Percentiles rank a stretch among this genome's conserved stretches.
Conservation (phyloP, 2,329 filamentous ascomycete genomes). For the Nemania bipapillata region DNA sequence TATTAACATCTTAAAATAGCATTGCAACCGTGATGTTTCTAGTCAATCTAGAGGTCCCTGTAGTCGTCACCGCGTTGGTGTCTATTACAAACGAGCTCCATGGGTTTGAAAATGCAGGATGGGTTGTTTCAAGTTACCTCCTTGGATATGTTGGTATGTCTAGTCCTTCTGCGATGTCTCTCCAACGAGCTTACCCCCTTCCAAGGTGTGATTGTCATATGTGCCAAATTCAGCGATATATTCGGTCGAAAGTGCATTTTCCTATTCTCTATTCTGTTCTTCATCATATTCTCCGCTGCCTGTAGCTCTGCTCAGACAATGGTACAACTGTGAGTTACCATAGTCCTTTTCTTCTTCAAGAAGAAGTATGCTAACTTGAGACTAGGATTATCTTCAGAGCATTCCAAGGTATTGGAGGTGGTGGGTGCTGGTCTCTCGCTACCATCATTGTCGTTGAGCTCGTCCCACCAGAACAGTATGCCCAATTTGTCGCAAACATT, state of each 20-base stretch:
- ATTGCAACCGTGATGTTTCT: conserved; percentile 42
- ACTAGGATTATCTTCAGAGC: conserved; percentile 35
- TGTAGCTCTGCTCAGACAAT: conserved; percentile 74
- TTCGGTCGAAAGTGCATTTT: conserved; percentile 69
- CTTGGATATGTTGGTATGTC: conserved; percentile 40
- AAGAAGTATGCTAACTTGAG: neutral
- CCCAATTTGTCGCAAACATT: conserved; percentile 29
- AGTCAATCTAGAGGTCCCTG: conserved; percentile 38
- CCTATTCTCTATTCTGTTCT: conserved; percentile 70
- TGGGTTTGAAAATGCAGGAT: conserved; percentile 32
- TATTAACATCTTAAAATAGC: conserved; percentile 26
- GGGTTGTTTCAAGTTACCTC: conserved; percentile 41
- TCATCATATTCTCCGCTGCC: conserved; percentile 72
- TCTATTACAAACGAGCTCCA: conserved; percentile 36
- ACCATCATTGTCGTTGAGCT: conserved; percentile 38
- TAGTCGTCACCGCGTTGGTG: conserved; percentile 39
- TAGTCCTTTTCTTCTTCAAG: neutral
- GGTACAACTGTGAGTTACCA: conserved; percentile 65
- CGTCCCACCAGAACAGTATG: conserved; percentile 38
- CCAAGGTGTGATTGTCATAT: conserved; percentile 57
- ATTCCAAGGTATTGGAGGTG: conserved; percentile 38
- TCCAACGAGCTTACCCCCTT: neutral
- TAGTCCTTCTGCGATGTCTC: neutral
- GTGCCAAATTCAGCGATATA: conserved; percentile 76
- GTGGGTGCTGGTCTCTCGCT: conserved; percentile 36